Conservation (phyloP, 805 yeast genomes). For the Dipodascus geniculatus region DNA sequence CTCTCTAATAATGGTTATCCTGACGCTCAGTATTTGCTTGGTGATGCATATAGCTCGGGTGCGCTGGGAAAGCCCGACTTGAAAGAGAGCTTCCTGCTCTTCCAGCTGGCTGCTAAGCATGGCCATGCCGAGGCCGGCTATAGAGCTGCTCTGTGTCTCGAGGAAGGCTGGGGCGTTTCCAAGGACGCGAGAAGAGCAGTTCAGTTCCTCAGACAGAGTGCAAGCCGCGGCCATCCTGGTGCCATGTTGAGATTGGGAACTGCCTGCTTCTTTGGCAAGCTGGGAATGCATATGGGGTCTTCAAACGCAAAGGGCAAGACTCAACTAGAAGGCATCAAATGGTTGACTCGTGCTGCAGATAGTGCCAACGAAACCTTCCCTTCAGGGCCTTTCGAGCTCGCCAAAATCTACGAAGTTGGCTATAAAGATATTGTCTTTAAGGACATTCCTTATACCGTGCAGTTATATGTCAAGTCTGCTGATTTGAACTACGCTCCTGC, state of each 20-base stretch:
- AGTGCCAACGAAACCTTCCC: slow-evolving; percentile 74
- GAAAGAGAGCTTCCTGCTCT: slow-evolving; percentile 61
- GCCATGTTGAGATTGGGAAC: slow-evolving; percentile 91
- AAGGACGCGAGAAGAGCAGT: slow-evolving; percentile 79
- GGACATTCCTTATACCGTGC: slow-evolving; percentile 75
- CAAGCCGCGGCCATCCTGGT: slow-evolving; percentile 87
- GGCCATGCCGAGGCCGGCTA: slow-evolving; percentile 88
- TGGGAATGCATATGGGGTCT: slow-evolving; percentile 49
- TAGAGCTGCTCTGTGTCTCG: slow-evolving; percentile 82
- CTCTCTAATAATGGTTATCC: slow-evolving; percentile 70
- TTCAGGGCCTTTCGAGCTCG: slow-evolving; percentile 90
- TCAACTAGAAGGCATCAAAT: slow-evolving; percentile 62
- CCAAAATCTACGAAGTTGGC: slow-evolving; percentile 71
- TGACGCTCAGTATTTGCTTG: slow-evolving; percentile 86
- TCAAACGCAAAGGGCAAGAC: neutral
- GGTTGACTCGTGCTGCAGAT: slow-evolving; percentile 82
- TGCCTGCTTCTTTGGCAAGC: slow-evolving; percentile 68
- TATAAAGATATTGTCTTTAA: slow-evolving; percentile 77
- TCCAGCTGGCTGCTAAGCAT: slow-evolving; percentile 86
- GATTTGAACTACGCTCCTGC: slow-evolving; percentile 77
- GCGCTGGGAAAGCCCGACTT: slow-evolving; percentile 72
- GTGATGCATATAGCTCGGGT: slow-evolving; percentile 81
- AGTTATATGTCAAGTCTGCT: slow-evolving; percentile 78
- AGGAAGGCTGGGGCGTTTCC: slow-evolving; percentile 87
- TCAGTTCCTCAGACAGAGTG: slow-evolving; percentile 76